Base-by-base conservation (phyloP, 345 rosid species). In the Hibiscus mutabilis region DNA sequence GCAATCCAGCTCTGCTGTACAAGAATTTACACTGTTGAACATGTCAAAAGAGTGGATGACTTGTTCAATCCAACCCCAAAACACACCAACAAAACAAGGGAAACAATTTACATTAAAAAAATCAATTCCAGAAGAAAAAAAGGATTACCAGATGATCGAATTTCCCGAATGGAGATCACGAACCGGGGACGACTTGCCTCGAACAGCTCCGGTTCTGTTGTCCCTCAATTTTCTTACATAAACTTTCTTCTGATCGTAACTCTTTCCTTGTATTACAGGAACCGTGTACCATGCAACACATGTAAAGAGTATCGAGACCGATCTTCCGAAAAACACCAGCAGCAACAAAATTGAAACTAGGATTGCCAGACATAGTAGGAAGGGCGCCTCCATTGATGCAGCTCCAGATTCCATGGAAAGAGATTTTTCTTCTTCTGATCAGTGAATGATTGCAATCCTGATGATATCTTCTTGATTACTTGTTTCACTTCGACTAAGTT, bases 281-380 rank as follows among this genome's bases (percentile, higher is more conserved):
- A 83, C 75, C 10, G 79, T 5, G 75, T 83, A 87, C 94, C 91
- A 87, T 4, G 79, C 83, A 15, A 84, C 14, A 27, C 84, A 83
- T 16, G 83, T 79, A 62, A 86, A 84, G 1, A 89, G 8, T 19
- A 83, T 79, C 0, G 82, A 80, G 47, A 75, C 80, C 16, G 91
- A 82, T 74, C 86, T 77, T 71, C 88, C 91, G 22, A 83, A 83
- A 19, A 86, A 71, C 33, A 69, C 65, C 77, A 89, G 18, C 2
- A 86, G 69, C 60, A 89, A 22, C 82, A 89, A 60, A 66, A 89
- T 85, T 77, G 82, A 69, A n/a, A 81, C 21, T 16, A 84, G 3
- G 8, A 73, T 79, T 52, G 75, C 53, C 29, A 90, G 88, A 84
- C 44, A 61, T 85, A 84, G 69, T 52, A 73, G 6, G 79, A 75